Base-by-base conservation (phyloP, 2,329 filamentous ascomycete genomes). In the Monilinia fructicola region DNA sequence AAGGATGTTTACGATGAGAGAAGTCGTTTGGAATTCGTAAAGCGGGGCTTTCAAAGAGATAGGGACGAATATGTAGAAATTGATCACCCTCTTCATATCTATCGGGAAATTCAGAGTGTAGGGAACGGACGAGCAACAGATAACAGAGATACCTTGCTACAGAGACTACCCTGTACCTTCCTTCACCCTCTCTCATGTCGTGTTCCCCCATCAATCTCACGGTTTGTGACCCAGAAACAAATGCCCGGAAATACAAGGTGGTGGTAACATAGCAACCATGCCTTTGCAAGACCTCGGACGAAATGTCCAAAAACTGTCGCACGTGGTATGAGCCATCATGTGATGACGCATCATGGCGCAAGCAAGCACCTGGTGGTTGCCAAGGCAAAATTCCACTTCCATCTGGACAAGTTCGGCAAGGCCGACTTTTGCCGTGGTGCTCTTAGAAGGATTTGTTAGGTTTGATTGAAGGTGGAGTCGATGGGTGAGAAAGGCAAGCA, bases 291-390 rank as follows among this genome's bases (percentile, higher is more conserved):
- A 12, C 56, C 56, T 48, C 21, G 56, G 42, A 59, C 26, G 56
- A 48, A 38, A 60, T 35, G 18, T 5, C 23, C 55, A 12, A 35
- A 35, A 35, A 42, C 21, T 26, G 28, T 50, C n/a, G 58, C 44
- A 60, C 58, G 58, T 60, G 58, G 58, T 38, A 50, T 9, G 7
- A 60, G 10, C 56, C 35, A 35, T 60, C 56, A 60, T 60, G 56
- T 60, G 56, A 59, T 23, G 14, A n/a, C 40, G 35, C 42, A 59
- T n/a, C 26, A 46, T 44, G 28, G 55, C 23, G 44, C 55, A 44
- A 44, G 12, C 12, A 4, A 44, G 12, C 12, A 4, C 55, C 55
- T 31, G 26, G 26, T 53, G 42, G 40, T 46, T 46, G 55, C 42
- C 55, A 59, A 59, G 55, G 55, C 42, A 46, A 46, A 23, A 46